phyloP scores from a whole-genome alignment of 208 protist species.

The Acanthamoeba triangularis region DNA sequence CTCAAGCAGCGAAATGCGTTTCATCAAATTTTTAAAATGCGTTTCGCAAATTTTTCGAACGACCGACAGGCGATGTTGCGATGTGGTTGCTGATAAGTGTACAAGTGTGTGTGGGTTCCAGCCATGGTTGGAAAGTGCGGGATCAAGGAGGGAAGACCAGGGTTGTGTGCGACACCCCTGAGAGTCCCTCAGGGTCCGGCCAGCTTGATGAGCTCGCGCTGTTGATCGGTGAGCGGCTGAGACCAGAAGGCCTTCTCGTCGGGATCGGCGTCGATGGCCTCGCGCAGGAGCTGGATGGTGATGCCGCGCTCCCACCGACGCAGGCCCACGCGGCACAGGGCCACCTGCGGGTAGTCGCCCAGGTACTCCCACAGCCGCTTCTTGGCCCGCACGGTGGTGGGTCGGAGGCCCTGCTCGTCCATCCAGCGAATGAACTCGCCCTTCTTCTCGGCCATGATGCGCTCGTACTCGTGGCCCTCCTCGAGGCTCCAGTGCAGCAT shows the following conservation, averaged over 20 bases:
- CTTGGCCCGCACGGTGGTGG: not conserved
- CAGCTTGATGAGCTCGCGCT: not conserved
- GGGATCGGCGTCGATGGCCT: slow-evolving; percentile 2
- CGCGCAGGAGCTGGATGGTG: not conserved
- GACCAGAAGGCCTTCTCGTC: slow-evolving; percentile 22
- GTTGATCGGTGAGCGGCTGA: not conserved
- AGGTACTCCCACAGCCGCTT: slow-evolving; percentile 19
- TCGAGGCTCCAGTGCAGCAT: not conserved
- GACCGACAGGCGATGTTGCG: too few species aligned
- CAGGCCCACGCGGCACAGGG: not conserved
- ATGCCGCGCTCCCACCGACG: not conserved
- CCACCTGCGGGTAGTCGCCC: slow-evolving; percentile 4
- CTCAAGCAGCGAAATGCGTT: too few species aligned
- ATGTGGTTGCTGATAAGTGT: too few species aligned
- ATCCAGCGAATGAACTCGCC: not conserved
- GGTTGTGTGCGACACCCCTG: too few species aligned
- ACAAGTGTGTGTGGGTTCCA: too few species aligned
- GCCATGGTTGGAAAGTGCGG: too few species aligned
- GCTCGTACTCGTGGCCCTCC: slow-evolving; percentile 14
- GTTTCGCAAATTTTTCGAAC: too few species aligned
- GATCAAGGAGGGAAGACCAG: too few species aligned
- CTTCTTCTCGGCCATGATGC: not conserved
- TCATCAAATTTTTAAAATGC: too few species aligned
- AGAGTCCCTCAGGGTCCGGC: not conserved
- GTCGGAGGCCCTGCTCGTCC: not conserved